A percentile compares a stretch with the other conserved stretches of the same genome.
Evolutionary conservation across 208 protist genomes (phyloP).

Genomic region (Trypanosoma caninum): DNA sequence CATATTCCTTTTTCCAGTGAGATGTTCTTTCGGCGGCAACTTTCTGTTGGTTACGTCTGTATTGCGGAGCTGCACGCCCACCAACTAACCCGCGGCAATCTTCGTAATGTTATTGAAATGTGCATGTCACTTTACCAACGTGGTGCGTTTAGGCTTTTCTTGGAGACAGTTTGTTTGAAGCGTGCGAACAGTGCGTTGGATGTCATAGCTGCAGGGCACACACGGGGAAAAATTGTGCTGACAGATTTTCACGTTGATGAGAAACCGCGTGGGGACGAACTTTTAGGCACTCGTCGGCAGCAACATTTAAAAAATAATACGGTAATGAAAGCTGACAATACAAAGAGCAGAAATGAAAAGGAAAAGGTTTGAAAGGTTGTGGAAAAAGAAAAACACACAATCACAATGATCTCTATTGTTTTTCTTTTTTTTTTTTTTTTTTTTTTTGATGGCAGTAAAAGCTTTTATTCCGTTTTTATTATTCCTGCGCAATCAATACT

Average conservation of each 20-base stretch:
- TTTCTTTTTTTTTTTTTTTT: conserved; percentile 3
- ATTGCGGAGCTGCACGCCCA: conserved; percentile 37
- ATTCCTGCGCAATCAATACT: too few species aligned
- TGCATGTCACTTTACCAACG: conserved; percentile 44
- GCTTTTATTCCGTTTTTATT: too few species aligned
- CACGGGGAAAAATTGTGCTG: conserved; percentile 67
- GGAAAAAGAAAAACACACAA: not conserved
- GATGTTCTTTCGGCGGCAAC: conserved; percentile 53
- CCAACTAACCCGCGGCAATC: conserved; percentile 30
- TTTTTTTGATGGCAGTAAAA: not conserved
- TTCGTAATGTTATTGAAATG: conserved; percentile 35
- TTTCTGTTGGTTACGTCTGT: conserved; percentile 64
- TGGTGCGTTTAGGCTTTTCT: conserved; percentile 37
- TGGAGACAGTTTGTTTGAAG: conserved; percentile 51
- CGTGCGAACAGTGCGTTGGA: conserved; percentile 42
- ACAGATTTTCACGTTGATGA: conserved; percentile 48
- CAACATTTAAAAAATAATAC: conserved; percentile 14
- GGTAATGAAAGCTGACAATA: not conserved
- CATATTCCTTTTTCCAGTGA: conserved; percentile 22
- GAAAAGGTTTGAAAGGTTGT: conserved; percentile 1
- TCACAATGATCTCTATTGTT: not conserved
- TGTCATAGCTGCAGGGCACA: conserved; percentile 38
- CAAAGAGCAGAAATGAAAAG: not conserved
- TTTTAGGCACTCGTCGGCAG: conserved; percentile 23
- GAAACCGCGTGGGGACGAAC: conserved; percentile 14